Base-by-base conservation (phyloP, 2,329 filamentous ascomycete species). In the Sporothrix pseudoabietina region DNA sequence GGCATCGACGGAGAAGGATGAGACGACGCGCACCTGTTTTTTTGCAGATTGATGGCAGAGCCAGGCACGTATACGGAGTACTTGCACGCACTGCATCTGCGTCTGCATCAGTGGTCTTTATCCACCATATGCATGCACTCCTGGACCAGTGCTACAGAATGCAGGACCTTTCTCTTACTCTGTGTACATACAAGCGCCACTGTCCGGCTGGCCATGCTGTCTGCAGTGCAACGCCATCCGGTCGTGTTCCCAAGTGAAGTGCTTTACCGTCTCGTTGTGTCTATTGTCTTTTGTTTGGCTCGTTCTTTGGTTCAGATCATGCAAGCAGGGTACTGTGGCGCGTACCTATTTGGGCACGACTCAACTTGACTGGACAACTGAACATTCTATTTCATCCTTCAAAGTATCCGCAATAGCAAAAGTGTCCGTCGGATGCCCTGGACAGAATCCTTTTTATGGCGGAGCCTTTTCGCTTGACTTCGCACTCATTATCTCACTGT, bases 101-200 rank as follows among this genome's bases (percentile, higher is more conserved):
- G 22, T 41, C 32, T 22, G 30, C 26, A n/a, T n/a, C 16, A 39
- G 32, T 14, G 26, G 26, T 26, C 9, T 26, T 14, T 22, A 44
- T 47, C 35, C 61, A 47, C 61, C 44, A 49, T 52, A 68, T 68
- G 65, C 65, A 68, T 68, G 65, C 65, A 52, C 44, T 68, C 44
- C 65, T 66, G 61, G 61, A 47, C 39, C 61, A 30, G 61, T 66
- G 39, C 39, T 30, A 47, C 61, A 66, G 35, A 47, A 47, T 41
- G 57, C 32, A 41, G 44, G 14, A 19, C 44, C 44, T 49, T 49
- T 55, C 30, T 55, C 22, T 19, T 55, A 4, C 44, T 49, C 30
- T 7, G 14, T 22, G 1, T 22, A 26, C 26, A 26, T 41, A 19
- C 35, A 65, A 44, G 30, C 61, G n/a, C n/a, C 26, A 10, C 10